A percentile compares a stretch with the other conserved stretches of the same genome.
phyloP scores from a whole-genome alignment of 352 stramenopile genomes.

The Phytophthora quininea region DNA sequence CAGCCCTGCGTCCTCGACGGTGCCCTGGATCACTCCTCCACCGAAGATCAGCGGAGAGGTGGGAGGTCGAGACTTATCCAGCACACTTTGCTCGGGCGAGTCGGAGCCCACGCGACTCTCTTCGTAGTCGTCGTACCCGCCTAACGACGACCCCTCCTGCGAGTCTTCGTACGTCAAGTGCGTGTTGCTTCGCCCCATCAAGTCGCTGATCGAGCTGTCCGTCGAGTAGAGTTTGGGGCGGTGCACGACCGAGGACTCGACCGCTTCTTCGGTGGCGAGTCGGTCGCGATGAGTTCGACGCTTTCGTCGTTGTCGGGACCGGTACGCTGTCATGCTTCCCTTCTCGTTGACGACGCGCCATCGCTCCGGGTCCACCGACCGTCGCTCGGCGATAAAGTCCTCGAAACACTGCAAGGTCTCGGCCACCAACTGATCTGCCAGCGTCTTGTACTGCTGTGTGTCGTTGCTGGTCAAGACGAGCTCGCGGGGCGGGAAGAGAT shows the following conservation, averaged over 20 bases:
- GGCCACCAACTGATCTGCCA: constrained; percentile 38
- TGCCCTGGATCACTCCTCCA: constrained; percentile 32
- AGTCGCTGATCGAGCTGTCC: constrained; percentile 33
- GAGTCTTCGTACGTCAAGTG: constrained; percentile 29
- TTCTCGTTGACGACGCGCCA: constrained; percentile 40
- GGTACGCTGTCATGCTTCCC: constrained; percentile 36
- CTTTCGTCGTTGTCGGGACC: constrained; percentile 11
- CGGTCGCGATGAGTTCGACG: constrained; percentile 15
- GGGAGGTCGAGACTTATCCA: constrained; percentile 26
- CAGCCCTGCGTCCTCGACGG: constrained; percentile 40
- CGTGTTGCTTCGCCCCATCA: constrained; percentile 27
- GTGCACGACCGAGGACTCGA: constrained; percentile 30
- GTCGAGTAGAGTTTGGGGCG: constrained; percentile 38
- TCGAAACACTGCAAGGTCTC: constrained; percentile 40
- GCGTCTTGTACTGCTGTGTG: constrained; percentile 25
- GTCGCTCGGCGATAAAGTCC: constrained; percentile 27
- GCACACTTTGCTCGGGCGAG: constrained; percentile 25
- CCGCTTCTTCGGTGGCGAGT: constrained; percentile 26
- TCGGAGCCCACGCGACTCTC: constrained; percentile 26
- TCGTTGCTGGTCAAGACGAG: constrained; percentile 28
- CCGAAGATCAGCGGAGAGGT: constrained; percentile 38
- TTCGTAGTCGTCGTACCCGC: constrained; percentile 19
- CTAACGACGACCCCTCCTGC: constrained; percentile 14
- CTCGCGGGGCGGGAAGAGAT: constrained; percentile 36
- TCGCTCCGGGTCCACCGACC: constrained; percentile 22